Base-by-base conservation (phyloP, 129 eudicot species). In the Flaveria bidentis region DNA sequence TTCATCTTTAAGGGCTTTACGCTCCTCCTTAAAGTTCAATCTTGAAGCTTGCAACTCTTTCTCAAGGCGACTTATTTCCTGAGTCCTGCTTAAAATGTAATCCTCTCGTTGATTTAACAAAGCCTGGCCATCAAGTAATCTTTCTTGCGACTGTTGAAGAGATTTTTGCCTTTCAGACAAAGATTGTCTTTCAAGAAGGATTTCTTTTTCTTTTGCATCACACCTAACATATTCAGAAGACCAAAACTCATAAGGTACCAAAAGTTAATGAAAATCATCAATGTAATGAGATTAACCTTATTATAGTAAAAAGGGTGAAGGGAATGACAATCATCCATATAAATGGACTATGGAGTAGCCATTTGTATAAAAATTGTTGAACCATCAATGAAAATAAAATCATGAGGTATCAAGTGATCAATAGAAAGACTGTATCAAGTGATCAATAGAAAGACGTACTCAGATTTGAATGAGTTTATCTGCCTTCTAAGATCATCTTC, bases 401-500 rank as follows among this genome's bases (percentile, higher is more conserved):
- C 55, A 45, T n/a, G 36, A 23, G 18, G 11, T 14, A 60, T 61
- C 73, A 57, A 26, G 75, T 11, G 51, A 55, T 63, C 13, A 47
- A 45, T 13, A 50, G 53, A 25, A 62, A 78, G 11, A 80, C 99
- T n/a, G 11, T 14, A 60, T 61, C 73, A 57, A 26, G 75, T 11
- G 51, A 55, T 63, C 13, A 47, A 45, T 13, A 50, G 53, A 25
- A 62, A 78, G 11, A 80, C 99, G 36, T 84, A 94, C 99, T 91
- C 99, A 63, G 91, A 79, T 69, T 89, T 94, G 67, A 90, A 91
- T 3, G 88, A 84, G 11, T 69, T 22, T 13, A 84, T 78, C 39
- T 89, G 94, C 72, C 97, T 89, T 64, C 96, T 85, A 52, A 94
- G 86, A 79, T 94, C 99, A 87, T 94, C 99, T 78, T 94, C 99